Evolutionary conservation across 2,329 filamentous ascomycete species (phyloP).

Genomic region (Teratosphaeria destructans): DNA sequence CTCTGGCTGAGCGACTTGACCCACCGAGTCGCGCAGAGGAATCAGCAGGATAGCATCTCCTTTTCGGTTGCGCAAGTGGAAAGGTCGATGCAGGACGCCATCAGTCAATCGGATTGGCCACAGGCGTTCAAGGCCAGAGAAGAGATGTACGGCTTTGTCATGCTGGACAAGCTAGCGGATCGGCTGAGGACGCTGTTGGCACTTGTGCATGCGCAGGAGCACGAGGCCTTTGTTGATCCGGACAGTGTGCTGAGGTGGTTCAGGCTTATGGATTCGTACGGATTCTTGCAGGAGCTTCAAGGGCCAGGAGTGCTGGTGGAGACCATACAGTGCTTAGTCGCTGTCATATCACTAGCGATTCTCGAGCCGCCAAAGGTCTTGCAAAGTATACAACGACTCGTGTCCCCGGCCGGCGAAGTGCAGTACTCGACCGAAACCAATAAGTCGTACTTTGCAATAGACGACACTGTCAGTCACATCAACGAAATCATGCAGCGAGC

Average conservation of each 20-base stretch:
- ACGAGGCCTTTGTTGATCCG: slow-evolving; percentile 9
- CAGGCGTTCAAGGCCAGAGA: slow-evolving; percentile 11
- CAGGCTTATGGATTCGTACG: slow-evolving; percentile 54
- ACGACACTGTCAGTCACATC: slow-evolving; percentile 59
- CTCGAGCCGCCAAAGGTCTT: slow-evolving; percentile 56
- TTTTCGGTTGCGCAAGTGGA: neutral
- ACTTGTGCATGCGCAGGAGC: slow-evolving; percentile 31
- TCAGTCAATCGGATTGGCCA: slow-evolving; percentile 4
- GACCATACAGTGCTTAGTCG: slow-evolving; percentile 59
- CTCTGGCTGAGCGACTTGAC: slow-evolving; percentile 16
- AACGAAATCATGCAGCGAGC: slow-evolving; percentile 59
- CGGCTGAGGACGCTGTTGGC: slow-evolving; percentile 42
- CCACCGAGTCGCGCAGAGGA: slow-evolving; percentile 3
- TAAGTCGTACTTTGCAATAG: slow-evolving; percentile 57
- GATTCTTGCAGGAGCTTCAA: slow-evolving; percentile 58
- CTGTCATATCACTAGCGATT: slow-evolving; percentile 60
- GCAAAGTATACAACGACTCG: slow-evolving; percentile 8
- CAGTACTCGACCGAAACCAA: slow-evolving; percentile 14
- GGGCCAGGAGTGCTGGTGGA: slow-evolving; percentile 27
- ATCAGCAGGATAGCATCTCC: neutral
- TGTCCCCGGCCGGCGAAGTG: slow-evolving; percentile 27
- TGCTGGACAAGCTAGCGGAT: slow-evolving; percentile 44
- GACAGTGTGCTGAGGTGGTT: slow-evolving; percentile 62
- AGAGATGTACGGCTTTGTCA: slow-evolving; percentile 39
- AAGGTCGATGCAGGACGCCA: neutral